A percentile compares a stretch with the other conserved stretches of the same genome.
Evolutionary conservation across 176 grass and related monocot genomes (phyloP).

Genomic region (Stipa capillata): DNA sequence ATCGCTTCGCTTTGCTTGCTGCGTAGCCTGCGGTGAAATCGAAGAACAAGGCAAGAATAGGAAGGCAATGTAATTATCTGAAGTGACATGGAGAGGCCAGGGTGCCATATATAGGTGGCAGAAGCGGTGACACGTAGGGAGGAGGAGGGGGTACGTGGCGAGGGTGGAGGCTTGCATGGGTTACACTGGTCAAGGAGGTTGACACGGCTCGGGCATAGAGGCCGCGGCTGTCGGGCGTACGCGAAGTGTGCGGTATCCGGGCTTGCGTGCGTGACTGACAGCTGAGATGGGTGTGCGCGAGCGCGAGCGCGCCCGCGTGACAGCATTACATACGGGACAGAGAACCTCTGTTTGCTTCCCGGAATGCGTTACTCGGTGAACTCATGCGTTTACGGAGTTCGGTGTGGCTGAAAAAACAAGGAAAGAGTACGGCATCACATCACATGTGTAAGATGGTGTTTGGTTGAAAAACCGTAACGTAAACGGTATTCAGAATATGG

Average conservation of each 20-base stretch:
- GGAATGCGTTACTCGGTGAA: background rate
- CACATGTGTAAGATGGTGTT: too few species aligned
- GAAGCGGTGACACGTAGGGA: conserved; percentile 47
- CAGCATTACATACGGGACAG: too few species aligned
- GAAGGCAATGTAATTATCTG: too few species aligned
- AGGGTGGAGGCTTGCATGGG: conserved; percentile 34
- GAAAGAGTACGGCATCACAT: too few species aligned
- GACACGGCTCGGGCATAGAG: background rate
- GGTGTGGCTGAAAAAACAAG: too few species aligned
- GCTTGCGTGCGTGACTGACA: too few species aligned
- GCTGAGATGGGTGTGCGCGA: background rate
- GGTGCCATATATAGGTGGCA: conserved; percentile 22
- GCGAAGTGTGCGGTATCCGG: background rate
- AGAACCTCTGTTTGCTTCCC: background rate
- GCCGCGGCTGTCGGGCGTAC: background rate
- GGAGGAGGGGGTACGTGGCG: conserved; percentile 33
- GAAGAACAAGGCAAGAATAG: background rate
- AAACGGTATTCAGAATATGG: too few species aligned
- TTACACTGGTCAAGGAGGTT: conserved; percentile 14
- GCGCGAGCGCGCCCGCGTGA: background rate
- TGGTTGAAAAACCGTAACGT: too few species aligned
- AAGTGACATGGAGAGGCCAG: background rate
- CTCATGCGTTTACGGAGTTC: background rate
- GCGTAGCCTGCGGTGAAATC: background rate
- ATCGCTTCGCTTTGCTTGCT: background rate